Conservation (phyloP, 148 eudicot species). For the Dianthus caryophyllus region DNA sequence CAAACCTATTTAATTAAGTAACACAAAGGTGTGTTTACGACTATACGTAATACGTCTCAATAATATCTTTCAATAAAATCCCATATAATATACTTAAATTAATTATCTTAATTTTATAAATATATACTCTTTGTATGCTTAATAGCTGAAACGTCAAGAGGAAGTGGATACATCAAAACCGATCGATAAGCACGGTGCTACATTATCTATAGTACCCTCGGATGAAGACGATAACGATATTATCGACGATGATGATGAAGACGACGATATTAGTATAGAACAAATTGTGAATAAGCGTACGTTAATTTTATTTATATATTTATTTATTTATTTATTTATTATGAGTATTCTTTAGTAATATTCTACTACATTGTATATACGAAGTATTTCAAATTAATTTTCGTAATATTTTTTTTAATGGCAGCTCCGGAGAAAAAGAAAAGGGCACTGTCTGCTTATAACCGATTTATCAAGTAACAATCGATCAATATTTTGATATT, state of each 20-base stretch:
- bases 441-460: constrained; percentile 87
- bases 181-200: constrained; percentile 32
- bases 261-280: constrained; percentile 23
- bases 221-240: constrained; percentile 25
- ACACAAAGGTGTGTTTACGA: no score
- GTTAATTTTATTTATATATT: not conserved
- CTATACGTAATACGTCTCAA: no score
- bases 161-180: constrained; percentile 30
- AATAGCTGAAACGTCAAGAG: constrained; percentile 22
- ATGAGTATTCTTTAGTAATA: no score
- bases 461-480: constrained; percentile 86
- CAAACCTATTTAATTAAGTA: no score
- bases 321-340: no score
- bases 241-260: constrained; percentile 46
- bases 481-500: not conserved
- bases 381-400: no score
- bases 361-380: no score
- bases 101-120: no score
- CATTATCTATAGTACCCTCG: constrained; percentile 33
- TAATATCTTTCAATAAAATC: no score
- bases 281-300: constrained; percentile 66
- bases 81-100: no score
- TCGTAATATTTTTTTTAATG: not conserved
- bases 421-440: constrained; percentile 88
- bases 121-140: no score